Evolutionary conservation across 75 land plant genomes (phyloP).

Genomic region (Picea glauca): DNA sequence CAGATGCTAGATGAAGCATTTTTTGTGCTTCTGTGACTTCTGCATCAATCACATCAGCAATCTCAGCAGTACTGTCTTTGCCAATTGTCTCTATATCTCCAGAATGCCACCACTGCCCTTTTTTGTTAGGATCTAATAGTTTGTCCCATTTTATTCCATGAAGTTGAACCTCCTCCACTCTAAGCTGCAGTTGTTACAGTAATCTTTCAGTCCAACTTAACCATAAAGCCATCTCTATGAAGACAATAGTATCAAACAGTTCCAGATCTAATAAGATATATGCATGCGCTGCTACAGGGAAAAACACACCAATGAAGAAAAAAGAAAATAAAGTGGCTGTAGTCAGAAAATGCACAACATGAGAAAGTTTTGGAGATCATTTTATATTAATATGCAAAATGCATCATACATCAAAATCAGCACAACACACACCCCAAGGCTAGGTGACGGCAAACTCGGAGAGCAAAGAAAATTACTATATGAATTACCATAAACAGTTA

Average conservation of each 20-base stretch:
- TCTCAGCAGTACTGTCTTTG: conserved; percentile 31
- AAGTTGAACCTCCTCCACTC: conserved; percentile 68
- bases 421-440: not conserved
- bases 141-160: conserved; percentile 82
- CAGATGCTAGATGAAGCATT: conserved; percentile 85
- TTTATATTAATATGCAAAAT: not conserved
- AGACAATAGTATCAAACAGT: not conserved
- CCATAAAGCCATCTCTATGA: not conserved
- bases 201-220: not conserved
- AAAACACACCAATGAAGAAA: not conserved
- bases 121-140: conserved; percentile 88
- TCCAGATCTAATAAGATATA: not conserved
- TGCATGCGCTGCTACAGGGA: not conserved
- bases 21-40: conserved; percentile 82
- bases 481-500: not conserved
- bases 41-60: conserved; percentile 49
- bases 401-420: not conserved
- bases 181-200: conserved; percentile 45
- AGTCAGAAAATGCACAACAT: not conserved
- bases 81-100: conserved; percentile 24
- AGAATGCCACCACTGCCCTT: conserved; percentile 98
- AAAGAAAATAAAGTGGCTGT: not conserved
- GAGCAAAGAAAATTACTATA: not conserved
- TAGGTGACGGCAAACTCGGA: not conserved
- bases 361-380: not conserved